Evolutionary conservation across 1,284 basidiomycete species (phyloP), one percentile per base, ranked within the genome.

Genomic region (Marasmius sp.): DNA sequence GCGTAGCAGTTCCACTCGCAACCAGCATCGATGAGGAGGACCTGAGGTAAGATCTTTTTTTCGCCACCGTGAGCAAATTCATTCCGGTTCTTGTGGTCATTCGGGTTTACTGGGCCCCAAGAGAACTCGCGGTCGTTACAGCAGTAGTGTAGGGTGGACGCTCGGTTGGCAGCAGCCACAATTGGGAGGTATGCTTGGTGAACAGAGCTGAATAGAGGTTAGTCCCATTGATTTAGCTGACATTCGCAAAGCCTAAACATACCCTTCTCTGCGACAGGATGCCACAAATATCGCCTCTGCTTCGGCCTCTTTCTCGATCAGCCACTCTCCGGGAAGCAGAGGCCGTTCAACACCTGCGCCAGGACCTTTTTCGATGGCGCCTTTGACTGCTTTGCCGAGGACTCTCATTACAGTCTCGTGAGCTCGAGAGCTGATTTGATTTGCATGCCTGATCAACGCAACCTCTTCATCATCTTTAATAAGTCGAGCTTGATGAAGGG

Each of bases 361-460:
- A 22, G 79, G 69, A 6, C 72, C 80, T 27, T 74, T 77, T 64
- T 74, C 73, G 51, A 87, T 82, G 61, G 79, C 79, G 47, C 79
- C 81, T 63, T 80, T 83, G 11, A 92, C 92, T 18, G 88, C 89
- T 52, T 83, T 78, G 2, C 93, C 94, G 6, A 96, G 81, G 11
- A 95, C 87, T n/a, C 92, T 83, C 94, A 97, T 97, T 52, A 97
- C 86, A 8, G 87, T 85, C 74, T 95, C 92, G 67, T 97, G 95
- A 1, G 95, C 95, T 4, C 88, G 82, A 0, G 91, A 93, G 65
- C 92, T 94, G 66, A 97, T 93, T 60, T 83, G 81, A 70, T 93
- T 94, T 0, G 95, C 95, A 59, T 85, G 83, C 58, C 82, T 79
- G 68, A 97, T 94, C 63, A 84, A 77, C 14, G 79, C 81, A 59